Conservation (phyloP, 345 rosid genomes). For the Dimocarpus longan region DNA sequence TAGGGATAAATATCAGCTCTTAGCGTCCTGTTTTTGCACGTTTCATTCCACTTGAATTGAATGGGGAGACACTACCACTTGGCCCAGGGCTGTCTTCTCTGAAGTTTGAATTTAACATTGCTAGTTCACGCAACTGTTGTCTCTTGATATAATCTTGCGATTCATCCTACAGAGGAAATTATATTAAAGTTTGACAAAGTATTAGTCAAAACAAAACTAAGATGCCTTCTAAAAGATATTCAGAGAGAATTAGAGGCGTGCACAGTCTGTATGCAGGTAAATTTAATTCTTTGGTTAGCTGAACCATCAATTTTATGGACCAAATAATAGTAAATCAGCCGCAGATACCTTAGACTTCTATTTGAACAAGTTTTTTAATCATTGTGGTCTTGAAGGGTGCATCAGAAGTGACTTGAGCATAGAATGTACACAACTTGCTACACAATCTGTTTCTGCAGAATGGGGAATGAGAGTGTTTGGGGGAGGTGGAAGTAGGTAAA, state of each 20-base stretch:
- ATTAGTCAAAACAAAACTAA: background rate
- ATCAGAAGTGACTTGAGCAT: background rate
- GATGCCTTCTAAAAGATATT: background rate
- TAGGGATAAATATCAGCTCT: constrained; percentile 24
- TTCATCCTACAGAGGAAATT: constrained; percentile 66
- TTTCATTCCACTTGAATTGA: constrained; percentile 94
- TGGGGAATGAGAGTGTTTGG: background rate
- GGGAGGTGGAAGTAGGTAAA: background rate
- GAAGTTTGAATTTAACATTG: constrained; percentile 83
- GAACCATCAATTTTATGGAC: background rate
- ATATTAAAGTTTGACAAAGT: background rate
- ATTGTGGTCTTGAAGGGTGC: background rate
- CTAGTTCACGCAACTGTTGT: constrained; percentile 93
- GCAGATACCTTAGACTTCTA: background rate
- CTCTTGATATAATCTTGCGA: constrained; percentile 93
- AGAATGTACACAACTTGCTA: background rate
- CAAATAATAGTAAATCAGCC: constrained; percentile 1
- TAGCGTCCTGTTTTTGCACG: constrained; percentile 93
- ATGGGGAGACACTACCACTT: constrained; percentile 91
- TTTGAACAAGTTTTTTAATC: background rate
- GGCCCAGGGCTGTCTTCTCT: constrained; percentile 99
- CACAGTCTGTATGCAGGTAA: background rate
- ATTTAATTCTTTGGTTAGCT: background rate
- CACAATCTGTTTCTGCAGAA: background rate
- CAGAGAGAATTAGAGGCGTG: background rate